These are phyloP conservation scores for Coleophoma eucalyptorum DNA, from an alignment of 2,329 filamentous ascomycete genomes.

Conservation along the genomic window DNA sequence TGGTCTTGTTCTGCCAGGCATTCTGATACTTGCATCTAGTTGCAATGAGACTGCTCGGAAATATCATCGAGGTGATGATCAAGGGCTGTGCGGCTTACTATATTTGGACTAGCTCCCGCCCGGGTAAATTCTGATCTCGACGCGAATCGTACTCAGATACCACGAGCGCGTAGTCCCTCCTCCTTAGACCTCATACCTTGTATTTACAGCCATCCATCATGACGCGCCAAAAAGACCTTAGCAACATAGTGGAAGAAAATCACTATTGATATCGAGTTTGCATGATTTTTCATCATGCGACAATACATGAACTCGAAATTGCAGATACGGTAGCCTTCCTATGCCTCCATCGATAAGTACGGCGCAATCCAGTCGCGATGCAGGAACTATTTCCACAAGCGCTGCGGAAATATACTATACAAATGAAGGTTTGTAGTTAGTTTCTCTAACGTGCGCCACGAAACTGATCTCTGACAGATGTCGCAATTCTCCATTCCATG, in stretches of 20 bases:
- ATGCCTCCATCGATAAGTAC: slow-evolving; percentile 41
- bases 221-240: not conserved
- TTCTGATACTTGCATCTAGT: slow-evolving; percentile 6
- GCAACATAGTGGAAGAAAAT: not conserved
- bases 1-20: slow-evolving; percentile 46
- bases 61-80: too few species aligned
- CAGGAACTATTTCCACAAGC: slow-evolving; percentile 12
- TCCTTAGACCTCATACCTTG: too few species aligned
- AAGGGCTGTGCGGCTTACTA: too few species aligned
- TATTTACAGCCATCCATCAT: not conserved
- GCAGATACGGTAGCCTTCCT: slow-evolving; percentile 22
- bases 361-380: slow-evolving; percentile 16
- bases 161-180: not conserved
- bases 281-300: slow-evolving; percentile 21
- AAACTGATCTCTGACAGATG: slow-evolving; percentile 49
- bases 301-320: slow-evolving; percentile 22
- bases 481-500: slow-evolving; percentile 74
- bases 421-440: slow-evolving; percentile 48
- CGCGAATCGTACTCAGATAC: not conserved
- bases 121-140: not conserved
- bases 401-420: slow-evolving; percentile 46
- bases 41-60: too few species aligned
- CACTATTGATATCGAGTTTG: not conserved
- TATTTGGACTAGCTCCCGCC: too few species aligned
- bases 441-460: not conserved